phyloP scores from a whole-genome alignment of 73 alveolate genomes.

The Paramecium caudatum region DNA sequence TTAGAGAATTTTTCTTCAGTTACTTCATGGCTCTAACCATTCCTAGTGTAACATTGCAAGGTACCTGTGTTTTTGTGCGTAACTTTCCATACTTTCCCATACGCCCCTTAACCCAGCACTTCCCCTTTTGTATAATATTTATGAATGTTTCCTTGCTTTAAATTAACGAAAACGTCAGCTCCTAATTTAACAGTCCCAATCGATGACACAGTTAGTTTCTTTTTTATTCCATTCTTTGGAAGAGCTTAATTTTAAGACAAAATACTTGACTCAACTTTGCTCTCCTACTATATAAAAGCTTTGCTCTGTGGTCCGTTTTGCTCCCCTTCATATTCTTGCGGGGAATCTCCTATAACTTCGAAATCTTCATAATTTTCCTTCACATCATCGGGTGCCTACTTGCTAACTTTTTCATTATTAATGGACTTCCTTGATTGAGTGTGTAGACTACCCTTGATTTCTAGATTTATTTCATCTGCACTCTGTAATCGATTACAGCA shows the following conservation, averaged over 20 bases:
- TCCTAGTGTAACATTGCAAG: slow-evolving; percentile 10
- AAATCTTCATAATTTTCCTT: slow-evolving; percentile 34
- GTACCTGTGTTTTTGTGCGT: slow-evolving; percentile 67
- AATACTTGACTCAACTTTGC: slow-evolving; percentile 3
- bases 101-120: slow-evolving; percentile 66
- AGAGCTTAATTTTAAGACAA: background rate
- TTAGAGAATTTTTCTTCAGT: slow-evolving; percentile 61
- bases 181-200: slow-evolving; percentile 59
- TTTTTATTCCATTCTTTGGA: slow-evolving; percentile 34
- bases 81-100: slow-evolving; percentile 66
- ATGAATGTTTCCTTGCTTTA: slow-evolving; percentile 60
- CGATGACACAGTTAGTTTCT: slow-evolving; percentile 1
- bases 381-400: background rate
- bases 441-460: slow-evolving; percentile 8
- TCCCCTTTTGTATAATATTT: slow-evolving; percentile 57
- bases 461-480: background rate
- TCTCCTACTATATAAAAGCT: background rate
- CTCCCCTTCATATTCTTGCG: background rate
- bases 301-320: background rate
- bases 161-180: slow-evolving; percentile 55
- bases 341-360: slow-evolving; percentile 34
- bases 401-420: background rate
- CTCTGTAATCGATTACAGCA: background rate
- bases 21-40: slow-evolving; percentile 75
- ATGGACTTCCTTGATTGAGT: background rate